Evolutionary conservation across 352 stramenopile genomes (phyloP), one percentile per base, ranked within the genome.

Genomic region (Globisporangium viniferum): DNA sequence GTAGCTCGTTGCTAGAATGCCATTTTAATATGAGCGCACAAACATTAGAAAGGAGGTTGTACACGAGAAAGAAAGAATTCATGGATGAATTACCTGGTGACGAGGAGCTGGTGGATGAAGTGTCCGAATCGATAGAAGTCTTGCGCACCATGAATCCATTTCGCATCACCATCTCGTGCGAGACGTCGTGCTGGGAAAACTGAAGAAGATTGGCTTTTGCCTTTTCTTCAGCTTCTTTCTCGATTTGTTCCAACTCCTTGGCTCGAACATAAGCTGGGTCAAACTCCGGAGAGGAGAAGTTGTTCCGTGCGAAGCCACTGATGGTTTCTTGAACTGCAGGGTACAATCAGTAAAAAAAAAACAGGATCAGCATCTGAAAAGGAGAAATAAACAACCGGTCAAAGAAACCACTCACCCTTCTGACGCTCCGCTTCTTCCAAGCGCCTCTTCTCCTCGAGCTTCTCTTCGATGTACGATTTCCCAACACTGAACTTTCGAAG

Each of bases 391-490:
- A 41, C 6, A 22, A 5, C 12, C 8, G 39, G 18, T 24, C 15
- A 44, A 41, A 10, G 33, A 6, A 41, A 24, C 39, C 41, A 49
- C 24, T 41, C 31, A 72, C 67, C 54, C 48, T 81, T 82, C 48
- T 80, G 74, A 29, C 73, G 69, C 54, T 89, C 80, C 15, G 74
- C 72, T 36, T 91, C 78, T 20, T 85, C 77, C 59, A 78, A 49
- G 0, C 78, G 78, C 46, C 81, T 88, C 71, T 86, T 89, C 69
- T 89, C 79, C 10, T 90, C 79, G 0, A 87, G 49, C 31, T 88
- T 82, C 62, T 87, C 81, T 31, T 90, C 83, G 20, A 88, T 77
- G 65, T 73, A 86, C 14, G 78, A 82, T 64, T 90, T 91, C 1
- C 76, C 81, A 10, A 72, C 73, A 9, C 73, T 72, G 61, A 73